phyloP scores from a whole-genome alignment of 306 rosid genomes.

The Geum urbanum region DNA sequence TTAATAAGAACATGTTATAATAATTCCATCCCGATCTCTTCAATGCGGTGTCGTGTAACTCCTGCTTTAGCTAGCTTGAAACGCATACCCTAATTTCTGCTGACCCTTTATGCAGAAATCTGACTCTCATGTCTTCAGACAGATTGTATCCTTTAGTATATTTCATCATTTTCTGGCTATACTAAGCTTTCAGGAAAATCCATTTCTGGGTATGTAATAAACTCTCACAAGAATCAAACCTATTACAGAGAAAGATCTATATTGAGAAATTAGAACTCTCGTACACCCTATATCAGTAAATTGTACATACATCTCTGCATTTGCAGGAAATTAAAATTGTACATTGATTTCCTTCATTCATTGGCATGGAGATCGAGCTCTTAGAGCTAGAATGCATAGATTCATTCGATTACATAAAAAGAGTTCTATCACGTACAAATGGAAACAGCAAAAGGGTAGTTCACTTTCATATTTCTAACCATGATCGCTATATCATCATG shows the following conservation, averaged over 20 bases:
- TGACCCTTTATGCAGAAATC: not conserved
- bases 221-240: not conserved
- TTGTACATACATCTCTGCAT: not conserved
- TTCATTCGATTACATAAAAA: not conserved
- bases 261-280: not conserved
- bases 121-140: not conserved
- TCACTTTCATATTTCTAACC: not conserved
- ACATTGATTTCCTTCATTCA: not conserved
- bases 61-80: not conserved
- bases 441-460: not conserved
- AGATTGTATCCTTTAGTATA: not conserved
- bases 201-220: no score
- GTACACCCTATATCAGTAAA: not conserved
- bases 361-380: not conserved
- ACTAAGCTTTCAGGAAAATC: no score
- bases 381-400: not conserved
- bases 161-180: no score
- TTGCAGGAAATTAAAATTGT: not conserved
- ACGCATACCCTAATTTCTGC: not conserved
- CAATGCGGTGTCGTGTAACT: not conserved
- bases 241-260: not conserved
- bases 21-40: not conserved
- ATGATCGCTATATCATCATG: not conserved
- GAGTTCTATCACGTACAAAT: not conserved
- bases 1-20: not conserved